These are phyloP conservation scores for Colletotrichum cordylinicola DNA, from an alignment of 2,329 filamentous ascomycete species.

Conservation along the genomic window DNA sequence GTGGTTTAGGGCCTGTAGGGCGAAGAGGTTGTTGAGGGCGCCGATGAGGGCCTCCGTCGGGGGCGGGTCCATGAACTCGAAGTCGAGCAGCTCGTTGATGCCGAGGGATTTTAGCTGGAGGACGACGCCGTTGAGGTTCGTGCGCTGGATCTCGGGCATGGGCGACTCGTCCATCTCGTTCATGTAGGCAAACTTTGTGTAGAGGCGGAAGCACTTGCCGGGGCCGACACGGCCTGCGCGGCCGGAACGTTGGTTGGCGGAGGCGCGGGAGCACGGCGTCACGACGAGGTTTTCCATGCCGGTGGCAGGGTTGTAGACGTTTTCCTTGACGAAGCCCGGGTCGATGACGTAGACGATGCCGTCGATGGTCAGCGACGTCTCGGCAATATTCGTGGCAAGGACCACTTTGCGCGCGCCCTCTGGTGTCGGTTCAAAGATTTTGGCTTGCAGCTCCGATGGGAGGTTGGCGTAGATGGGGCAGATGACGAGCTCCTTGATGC, in stretches of 20 bases:
- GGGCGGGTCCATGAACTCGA: constrained; percentile 96
- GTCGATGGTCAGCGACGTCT: constrained; percentile 94
- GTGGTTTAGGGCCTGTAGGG: constrained; percentile 86
- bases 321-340: constrained; percentile 93
- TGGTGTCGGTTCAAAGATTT: constrained; percentile 94
- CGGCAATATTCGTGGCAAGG: constrained; percentile 94
- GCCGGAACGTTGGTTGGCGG: constrained; percentile 90
- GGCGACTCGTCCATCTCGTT: constrained; percentile 94
- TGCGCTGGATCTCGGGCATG: constrained; percentile 90
- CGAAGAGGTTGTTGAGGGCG: constrained; percentile 89
- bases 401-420: constrained; percentile 88
- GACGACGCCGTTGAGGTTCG: constrained; percentile 84
- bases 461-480: constrained; percentile 95
- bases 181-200: constrained; percentile 92
- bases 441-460: constrained; percentile 86
- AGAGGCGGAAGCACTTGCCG: constrained; percentile 91
- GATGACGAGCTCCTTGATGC: constrained; percentile 86
- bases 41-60: constrained; percentile 88
- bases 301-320: constrained; percentile 87
- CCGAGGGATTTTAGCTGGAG: constrained; percentile 87
- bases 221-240: constrained; percentile 91
- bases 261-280: constrained; percentile 88
- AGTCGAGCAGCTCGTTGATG: constrained; percentile 90
- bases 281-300: constrained; percentile 93
- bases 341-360: constrained; percentile 97